phyloP scores from a whole-genome alignment of 2,329 filamentous ascomycete species.

The Pseudogymnoascus sp. region DNA sequence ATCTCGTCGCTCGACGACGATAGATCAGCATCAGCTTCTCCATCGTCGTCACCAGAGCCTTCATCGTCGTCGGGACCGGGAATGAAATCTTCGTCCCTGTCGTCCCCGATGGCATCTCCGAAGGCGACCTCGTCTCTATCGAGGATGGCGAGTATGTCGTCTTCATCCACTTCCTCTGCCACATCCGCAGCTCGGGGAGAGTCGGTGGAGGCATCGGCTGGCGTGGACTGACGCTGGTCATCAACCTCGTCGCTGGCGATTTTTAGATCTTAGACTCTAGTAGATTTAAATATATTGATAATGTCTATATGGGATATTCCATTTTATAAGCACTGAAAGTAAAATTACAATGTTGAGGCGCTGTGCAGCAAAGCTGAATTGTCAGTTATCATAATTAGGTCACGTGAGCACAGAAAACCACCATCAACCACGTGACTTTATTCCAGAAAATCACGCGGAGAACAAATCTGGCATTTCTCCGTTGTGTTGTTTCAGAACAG shows the following conservation, averaged over 20 bases:
- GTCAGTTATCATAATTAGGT: background rate
- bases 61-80: background rate
- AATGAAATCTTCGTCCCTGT: background rate
- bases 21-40: background rate
- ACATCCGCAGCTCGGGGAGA: background rate
- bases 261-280: background rate
- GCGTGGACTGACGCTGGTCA: background rate
- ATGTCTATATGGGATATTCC: background rate
- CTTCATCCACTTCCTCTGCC: background rate
- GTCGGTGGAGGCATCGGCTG: background rate
- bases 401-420: background rate
- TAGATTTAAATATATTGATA: background rate
- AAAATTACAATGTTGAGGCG: background rate
- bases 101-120: background rate
- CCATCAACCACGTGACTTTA: background rate
- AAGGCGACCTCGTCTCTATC: background rate
- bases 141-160: background rate
- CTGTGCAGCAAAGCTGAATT: background rate
- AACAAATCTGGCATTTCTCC: background rate
- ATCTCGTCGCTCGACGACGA: background rate
- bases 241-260: background rate
- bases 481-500: conserved; percentile 6
- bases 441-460: background rate
- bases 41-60: background rate
- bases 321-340: background rate